These are phyloP conservation scores for Monosporozyma unispora DNA, from an alignment of 805 yeast genomes.

Conservation along the genomic window DNA sequence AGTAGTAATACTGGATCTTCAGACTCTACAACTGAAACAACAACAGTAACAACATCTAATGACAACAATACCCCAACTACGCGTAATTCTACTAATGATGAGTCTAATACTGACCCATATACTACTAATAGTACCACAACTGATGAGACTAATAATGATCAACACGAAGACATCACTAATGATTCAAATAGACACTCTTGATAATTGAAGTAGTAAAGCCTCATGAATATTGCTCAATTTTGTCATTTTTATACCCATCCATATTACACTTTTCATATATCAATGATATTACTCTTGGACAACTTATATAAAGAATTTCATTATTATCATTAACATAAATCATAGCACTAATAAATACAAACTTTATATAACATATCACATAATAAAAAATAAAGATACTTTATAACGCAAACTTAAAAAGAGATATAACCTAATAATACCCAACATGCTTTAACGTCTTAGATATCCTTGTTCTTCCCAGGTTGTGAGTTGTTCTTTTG, in stretches of 20 bases:
- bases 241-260: not conserved
- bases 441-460: not conserved
- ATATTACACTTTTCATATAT: not conserved
- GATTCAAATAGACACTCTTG: not conserved
- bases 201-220: not conserved
- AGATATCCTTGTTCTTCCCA: conserved; percentile 27
- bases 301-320: not conserved
- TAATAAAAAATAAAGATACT: conserved; percentile 1
- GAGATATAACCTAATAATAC: conserved; percentile 5
- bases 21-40: not conserved
- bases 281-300: not conserved
- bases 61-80: not conserved
- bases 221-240: not conserved
- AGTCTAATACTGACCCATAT: not conserved
- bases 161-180: not conserved
- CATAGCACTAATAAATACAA: not conserved
- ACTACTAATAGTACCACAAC: not conserved
- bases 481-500: conserved; percentile 40
- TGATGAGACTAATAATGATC: not conserved
- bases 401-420: too few relatives aligned
- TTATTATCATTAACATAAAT: not conserved
- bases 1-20: not conserved
- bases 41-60: not conserved
- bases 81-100: not conserved
- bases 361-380: conserved; percentile 1